Conservation (phyloP, 2,329 filamentous ascomycete genomes). For the Pyrenochaeta sp. region DNA sequence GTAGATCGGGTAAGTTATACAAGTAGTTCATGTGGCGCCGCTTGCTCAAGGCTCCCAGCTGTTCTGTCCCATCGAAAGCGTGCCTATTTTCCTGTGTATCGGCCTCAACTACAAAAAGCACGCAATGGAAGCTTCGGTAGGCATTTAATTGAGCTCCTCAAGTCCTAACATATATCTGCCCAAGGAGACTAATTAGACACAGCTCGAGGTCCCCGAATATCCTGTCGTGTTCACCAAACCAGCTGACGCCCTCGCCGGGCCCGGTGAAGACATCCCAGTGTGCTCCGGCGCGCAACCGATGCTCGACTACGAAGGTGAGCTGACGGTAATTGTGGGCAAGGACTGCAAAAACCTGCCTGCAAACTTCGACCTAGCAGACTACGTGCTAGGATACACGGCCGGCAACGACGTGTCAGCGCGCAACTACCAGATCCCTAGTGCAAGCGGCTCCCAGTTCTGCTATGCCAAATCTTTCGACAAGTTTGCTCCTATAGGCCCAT, state of each 20-base stretch:
- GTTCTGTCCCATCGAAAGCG: no score
- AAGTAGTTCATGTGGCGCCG: no score
- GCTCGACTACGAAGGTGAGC: conserved; percentile 50
- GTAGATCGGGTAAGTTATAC: no score
- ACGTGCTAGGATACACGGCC: conserved; percentile 69
- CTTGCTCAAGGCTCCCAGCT: no score
- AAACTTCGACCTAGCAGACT: conserved; percentile 64
- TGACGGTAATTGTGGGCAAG: conserved; percentile 42
- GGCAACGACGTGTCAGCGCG: conserved; percentile 70
- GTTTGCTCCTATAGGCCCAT: conserved; percentile 55
- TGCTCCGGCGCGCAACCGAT: conserved; percentile 38
- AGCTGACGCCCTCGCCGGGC: conserved; percentile 44
- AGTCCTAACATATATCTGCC: neutral
- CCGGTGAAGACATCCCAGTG: conserved; percentile 39
- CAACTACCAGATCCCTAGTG: conserved; percentile 55
- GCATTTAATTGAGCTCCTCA: no score
- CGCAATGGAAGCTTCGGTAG: no score
- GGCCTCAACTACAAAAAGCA: no score
- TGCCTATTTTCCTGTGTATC: no score
- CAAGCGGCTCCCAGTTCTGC: conserved; percentile 48
- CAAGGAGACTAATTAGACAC: neutral
- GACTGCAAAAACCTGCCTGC: conserved; percentile 53
- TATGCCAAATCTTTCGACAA: conserved; percentile 56
- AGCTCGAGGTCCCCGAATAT: conserved; percentile 38
- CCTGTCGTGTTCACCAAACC: conserved; percentile 48